Conservation (phyloP, 805 yeast species). For the Lipomyces sp. region DNA sequence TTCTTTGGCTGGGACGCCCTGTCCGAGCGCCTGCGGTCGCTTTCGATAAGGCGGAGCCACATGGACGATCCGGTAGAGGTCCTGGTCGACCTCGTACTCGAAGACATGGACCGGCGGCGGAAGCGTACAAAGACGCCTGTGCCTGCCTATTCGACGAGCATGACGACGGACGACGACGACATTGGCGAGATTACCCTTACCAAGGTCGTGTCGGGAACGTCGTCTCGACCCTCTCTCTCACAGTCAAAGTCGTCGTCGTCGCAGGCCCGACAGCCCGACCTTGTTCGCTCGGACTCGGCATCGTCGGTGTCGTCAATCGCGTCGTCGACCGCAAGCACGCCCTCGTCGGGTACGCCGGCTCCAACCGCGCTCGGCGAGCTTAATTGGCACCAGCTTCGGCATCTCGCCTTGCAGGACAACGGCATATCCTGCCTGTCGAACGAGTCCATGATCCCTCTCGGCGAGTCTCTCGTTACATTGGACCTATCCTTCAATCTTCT, state of each 20-base stretch:
- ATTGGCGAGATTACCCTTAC: neutral
- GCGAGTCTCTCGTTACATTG: constrained; percentile 42
- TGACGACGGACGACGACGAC: neutral
- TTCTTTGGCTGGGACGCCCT: constrained; percentile 62
- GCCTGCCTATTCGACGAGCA: constrained; percentile 1
- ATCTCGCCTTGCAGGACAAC: constrained; percentile 44
- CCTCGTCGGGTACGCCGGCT: constrained; percentile 29
- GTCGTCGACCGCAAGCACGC: constrained; percentile 22
- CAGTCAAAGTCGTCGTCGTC: constrained; percentile 8
- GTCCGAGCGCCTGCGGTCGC: constrained; percentile 52
- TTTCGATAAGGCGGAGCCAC: constrained; percentile 52
- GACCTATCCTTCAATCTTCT: constrained; percentile 57
- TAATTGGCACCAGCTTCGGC: constrained; percentile 43
- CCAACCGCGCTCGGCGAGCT: constrained; percentile 22
- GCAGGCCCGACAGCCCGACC: constrained; percentile 1
- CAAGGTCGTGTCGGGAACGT: neutral
- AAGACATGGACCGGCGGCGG: constrained; percentile 46
- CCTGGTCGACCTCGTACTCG: constrained; percentile 50
- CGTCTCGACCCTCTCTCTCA: neutral
- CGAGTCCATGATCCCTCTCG: constrained; percentile 36
- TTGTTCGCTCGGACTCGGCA: constrained; percentile 5
- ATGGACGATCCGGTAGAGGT: constrained; percentile 51
- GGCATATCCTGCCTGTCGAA: constrained; percentile 38
- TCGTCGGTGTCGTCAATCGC: constrained; percentile 27
- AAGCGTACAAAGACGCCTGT: constrained; percentile 37